These are phyloP conservation scores for Monascus purpureus DNA, from an alignment of 495 filamentous ascomycete genomes.

Conservation along the genomic window DNA sequence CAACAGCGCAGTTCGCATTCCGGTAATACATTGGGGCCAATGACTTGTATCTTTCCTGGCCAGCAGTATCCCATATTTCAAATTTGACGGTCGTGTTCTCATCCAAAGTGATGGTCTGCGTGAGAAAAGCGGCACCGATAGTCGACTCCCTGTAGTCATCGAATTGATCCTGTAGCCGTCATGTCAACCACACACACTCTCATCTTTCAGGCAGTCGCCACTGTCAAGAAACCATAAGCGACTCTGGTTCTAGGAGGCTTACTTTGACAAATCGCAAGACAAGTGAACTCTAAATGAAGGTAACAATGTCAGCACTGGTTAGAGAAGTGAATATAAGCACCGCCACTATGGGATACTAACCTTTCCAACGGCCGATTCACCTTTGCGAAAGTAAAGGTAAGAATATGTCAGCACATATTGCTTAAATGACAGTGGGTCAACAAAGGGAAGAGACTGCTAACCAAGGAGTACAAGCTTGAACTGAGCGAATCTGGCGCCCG, in stretches of 20 bases:
- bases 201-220: background rate
- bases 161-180: conserved; percentile 74
- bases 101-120: conserved; percentile 94
- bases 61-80: conserved; percentile 99
- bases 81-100: conserved; percentile 98
- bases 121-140: conserved; percentile 96
- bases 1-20: conserved; percentile 97
- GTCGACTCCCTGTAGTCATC: conserved; percentile 98
- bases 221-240: conserved; percentile 1
- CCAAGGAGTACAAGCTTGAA: conserved; percentile 97
- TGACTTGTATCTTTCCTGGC: conserved; percentile 97
- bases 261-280: conserved; percentile 98
- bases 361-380: conserved; percentile 98
- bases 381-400: conserved; percentile 36
- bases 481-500: conserved; percentile 83
- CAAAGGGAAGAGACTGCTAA: conserved; percentile 25
- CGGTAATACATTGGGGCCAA: conserved; percentile 98
- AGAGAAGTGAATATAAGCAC: background rate
- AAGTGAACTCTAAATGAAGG: conserved; percentile 65
- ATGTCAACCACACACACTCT: conserved; percentile 1
- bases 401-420: conserved; percentile 14
- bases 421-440: conserved; percentile 2
- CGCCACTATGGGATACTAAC: conserved; percentile 31
- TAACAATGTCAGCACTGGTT: conserved; percentile 14
- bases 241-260: too few species aligned